A percentile compares a stretch with the other conserved stretches of the same genome.
phyloP scores from a whole-genome alignment of 495 filamentous ascomycete species.

The Aspergillus affinis region DNA sequence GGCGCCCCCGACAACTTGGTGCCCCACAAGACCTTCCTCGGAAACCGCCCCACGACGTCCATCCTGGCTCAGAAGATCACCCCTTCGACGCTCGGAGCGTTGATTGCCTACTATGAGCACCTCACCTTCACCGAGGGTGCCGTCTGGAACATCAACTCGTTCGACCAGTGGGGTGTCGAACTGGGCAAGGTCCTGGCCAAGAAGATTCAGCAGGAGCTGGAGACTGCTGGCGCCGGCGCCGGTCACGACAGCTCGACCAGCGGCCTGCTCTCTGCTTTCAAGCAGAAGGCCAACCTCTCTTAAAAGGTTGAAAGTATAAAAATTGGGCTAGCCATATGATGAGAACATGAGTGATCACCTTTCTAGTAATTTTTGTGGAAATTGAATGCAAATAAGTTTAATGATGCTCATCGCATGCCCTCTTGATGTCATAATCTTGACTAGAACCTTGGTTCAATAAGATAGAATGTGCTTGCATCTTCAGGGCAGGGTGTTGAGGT shows the following conservation, averaged over 20 bases:
- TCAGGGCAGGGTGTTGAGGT: too few species aligned
- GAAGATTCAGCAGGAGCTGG: slow-evolving; percentile 79
- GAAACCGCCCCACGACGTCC: slow-evolving; percentile 93
- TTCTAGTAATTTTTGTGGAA: slow-evolving; percentile 11
- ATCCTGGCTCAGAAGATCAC: slow-evolving; percentile 95
- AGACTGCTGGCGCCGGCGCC: slow-evolving; percentile 65
- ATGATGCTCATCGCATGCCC: background rate
- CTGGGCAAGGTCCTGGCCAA: slow-evolving; percentile 94
- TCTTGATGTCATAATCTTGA: background rate
- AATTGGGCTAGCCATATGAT: slow-evolving; percentile 30
- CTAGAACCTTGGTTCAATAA: too few species aligned
- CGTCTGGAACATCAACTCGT: slow-evolving; percentile 98
- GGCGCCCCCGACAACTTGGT: slow-evolving; percentile 80
- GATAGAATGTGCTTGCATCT: too few species aligned
- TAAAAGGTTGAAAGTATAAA: slow-evolving; percentile 25
- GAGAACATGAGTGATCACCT: slow-evolving; percentile 23
- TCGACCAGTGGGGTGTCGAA: slow-evolving; percentile 99
- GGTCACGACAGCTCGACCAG: slow-evolving; percentile 85
- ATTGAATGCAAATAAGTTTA: slow-evolving; percentile 6
- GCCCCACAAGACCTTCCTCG: slow-evolving; percentile 98
- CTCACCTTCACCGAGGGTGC: slow-evolving; percentile 96
- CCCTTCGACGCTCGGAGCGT: slow-evolving; percentile 84
- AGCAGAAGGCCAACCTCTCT: slow-evolving; percentile 59
- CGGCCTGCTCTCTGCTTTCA: slow-evolving; percentile 85
- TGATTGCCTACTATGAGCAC: slow-evolving; percentile 99